phyloP scores from a whole-genome alignment of 495 filamentous ascomycete genomes.

The Annulohypoxylon bovei region DNA sequence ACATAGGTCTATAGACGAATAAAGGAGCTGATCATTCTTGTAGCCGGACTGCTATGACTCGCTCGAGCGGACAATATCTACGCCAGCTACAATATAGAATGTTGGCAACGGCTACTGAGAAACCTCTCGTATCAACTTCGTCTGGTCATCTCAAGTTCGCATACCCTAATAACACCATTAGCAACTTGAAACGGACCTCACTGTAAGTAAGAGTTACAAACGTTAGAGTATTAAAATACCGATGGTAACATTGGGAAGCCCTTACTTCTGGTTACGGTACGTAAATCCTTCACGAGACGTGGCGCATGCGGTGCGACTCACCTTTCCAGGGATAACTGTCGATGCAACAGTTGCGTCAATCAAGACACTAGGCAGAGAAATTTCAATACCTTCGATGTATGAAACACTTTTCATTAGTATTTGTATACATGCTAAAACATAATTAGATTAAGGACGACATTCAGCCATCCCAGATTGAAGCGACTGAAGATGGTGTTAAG shows the following conservation, averaged over 20 bases:
- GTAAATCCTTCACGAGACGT: slow-evolving; percentile 12
- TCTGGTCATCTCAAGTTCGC: slow-evolving; percentile 17
- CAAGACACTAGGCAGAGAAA: slow-evolving; percentile 79
- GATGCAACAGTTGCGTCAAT: slow-evolving; percentile 76
- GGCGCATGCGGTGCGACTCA: slow-evolving; percentile 11
- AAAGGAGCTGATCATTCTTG: neutral
- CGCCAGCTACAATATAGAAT: slow-evolving; percentile 8
- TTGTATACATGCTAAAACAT: slow-evolving; percentile 15
- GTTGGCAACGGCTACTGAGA: slow-evolving; percentile 19
- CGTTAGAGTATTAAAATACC: neutral
- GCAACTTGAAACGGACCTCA: slow-evolving; percentile 13
- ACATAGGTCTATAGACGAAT: neutral
- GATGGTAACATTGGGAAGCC: slow-evolving; percentile 35
- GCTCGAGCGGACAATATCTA: neutral
- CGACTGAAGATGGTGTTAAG: slow-evolving; percentile 47
- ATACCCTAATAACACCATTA: slow-evolving; percentile 5
- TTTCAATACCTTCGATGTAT: slow-evolving; percentile 70
- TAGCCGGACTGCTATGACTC: slow-evolving; percentile 15
- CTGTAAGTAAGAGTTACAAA: slow-evolving; percentile 36
- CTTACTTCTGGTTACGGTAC: slow-evolving; percentile 56
- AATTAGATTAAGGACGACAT: slow-evolving; percentile 64
- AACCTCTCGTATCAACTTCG: slow-evolving; percentile 32
- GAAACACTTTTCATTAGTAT: neutral
- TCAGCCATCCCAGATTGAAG: slow-evolving; percentile 45
- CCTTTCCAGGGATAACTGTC: slow-evolving; percentile 75